phyloP scores from a whole-genome alignment of 495 filamentous ascomycete genomes.

The Xylaria curta region DNA sequence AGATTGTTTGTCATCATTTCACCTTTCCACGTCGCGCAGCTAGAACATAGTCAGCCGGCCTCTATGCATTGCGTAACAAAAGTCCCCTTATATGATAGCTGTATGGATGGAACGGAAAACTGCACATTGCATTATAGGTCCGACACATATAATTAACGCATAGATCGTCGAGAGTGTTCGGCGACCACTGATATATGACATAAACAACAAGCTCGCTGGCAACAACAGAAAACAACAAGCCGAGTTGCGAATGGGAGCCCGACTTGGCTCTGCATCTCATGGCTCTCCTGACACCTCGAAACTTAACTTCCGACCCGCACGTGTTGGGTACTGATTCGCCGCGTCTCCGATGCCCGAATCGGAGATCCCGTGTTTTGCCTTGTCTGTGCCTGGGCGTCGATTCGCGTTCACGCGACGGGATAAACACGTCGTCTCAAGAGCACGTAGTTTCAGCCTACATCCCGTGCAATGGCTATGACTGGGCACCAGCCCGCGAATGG shows the following conservation, averaged over 20 bases:
- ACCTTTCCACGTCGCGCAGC: conserved; percentile 18
- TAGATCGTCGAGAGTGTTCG: not conserved
- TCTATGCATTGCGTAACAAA: conserved; percentile 15
- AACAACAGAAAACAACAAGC: conserved; percentile 5
- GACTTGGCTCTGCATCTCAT: conserved; percentile 14
- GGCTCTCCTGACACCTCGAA: conserved; percentile 14
- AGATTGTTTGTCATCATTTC: not conserved
- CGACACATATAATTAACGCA: conserved; percentile 6
- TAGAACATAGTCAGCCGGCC: conserved; percentile 13
- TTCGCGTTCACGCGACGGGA: conserved; percentile 11
- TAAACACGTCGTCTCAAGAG: conserved; percentile 15
- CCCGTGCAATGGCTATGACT: not conserved
- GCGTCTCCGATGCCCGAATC: conserved; percentile 22
- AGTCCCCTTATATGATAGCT: not conserved
- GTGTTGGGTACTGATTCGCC: conserved; percentile 26
- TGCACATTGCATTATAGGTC: not conserved
- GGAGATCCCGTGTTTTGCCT: not conserved
- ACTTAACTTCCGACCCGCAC: conserved; percentile 11
- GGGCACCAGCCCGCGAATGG: conserved; percentile 1
- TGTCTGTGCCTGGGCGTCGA: not conserved
- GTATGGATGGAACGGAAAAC: conserved; percentile 8
- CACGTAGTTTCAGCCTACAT: conserved; percentile 17
- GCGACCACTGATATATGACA: conserved; percentile 20
- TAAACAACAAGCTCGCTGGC: conserved; percentile 21
- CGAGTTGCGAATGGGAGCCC: conserved; percentile 11